Evolutionary conservation across 2,329 filamentous ascomycete species (phyloP).

Genomic region (Harringtonia aguacate): DNA sequence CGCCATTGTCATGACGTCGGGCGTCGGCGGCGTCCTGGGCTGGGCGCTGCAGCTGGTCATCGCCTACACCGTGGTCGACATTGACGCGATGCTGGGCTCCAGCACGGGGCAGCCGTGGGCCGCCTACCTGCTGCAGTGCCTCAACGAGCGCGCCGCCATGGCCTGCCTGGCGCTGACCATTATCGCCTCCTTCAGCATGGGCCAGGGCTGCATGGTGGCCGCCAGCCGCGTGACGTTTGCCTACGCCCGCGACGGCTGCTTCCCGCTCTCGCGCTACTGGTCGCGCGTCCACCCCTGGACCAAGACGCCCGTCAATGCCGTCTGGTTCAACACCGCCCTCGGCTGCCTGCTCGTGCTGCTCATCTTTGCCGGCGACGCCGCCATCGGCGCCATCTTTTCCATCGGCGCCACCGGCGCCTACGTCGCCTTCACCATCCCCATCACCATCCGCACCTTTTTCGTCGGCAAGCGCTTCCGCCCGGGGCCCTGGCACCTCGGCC

Average conservation of each 20-base stretch:
- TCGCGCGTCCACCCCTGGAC: conserved; percentile 50
- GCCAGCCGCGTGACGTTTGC: conserved; percentile 59
- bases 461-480: conserved; percentile 53
- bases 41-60: conserved; percentile 67
- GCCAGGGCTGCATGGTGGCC: conserved; percentile 60
- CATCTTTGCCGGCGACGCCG: conserved; percentile 51
- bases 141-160: conserved; percentile 48
- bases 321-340: conserved; percentile 53
- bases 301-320: conserved; percentile 58
- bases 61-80: conserved; percentile 59
- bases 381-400: conserved; percentile 58
- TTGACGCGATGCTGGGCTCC: conserved; percentile 45
- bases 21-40: conserved; percentile 54
- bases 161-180: conserved; percentile 56
- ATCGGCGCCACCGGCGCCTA: conserved; percentile 61
- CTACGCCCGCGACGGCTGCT: conserved; percentile 62
- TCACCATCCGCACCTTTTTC: conserved; percentile 47
- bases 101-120: conserved; percentile 61
- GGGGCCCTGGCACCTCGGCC: conserved; percentile 59
- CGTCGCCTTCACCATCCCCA: conserved; percentile 47
- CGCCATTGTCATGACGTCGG: conserved; percentile 61
- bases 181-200: conserved; percentile 60
- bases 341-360: conserved; percentile 51
- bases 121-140: conserved; percentile 55
- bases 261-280: conserved; percentile 49